A percentile compares a stretch with the other conserved stretches of the same genome.
Conservation (phyloP, 768 basidiomycete genomes). For the Lactifluus volemus region DNA sequence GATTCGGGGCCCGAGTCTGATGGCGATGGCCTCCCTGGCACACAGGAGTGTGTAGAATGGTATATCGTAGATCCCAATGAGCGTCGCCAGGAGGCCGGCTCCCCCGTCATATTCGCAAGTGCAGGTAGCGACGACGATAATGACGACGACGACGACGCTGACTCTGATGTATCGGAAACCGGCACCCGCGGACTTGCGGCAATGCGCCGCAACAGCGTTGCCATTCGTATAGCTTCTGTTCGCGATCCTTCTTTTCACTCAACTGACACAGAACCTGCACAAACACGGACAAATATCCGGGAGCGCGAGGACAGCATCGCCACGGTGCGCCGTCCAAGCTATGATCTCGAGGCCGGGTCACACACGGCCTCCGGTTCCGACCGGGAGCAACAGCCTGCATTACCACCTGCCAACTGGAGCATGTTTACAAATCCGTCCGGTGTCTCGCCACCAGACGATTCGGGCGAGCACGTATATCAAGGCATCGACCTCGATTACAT, state of each 20-base stretch:
- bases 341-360: not conserved
- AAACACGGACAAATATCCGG: not conserved
- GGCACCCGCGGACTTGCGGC: constrained; percentile 4
- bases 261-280: not conserved
- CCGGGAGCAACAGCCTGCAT: constrained; percentile 6
- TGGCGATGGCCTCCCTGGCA: not conserved
- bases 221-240: constrained; percentile 7
- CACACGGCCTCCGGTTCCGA: not conserved
- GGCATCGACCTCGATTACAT: constrained; percentile 16
- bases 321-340: constrained; percentile 9
- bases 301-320: constrained; percentile 8
- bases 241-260: not conserved
- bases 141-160: not conserved
- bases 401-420: constrained; percentile 10
- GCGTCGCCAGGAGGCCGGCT: constrained; percentile 11
- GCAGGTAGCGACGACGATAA: constrained; percentile 1
- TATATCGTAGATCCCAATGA: constrained; percentile 11
- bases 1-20: constrained; percentile 1
- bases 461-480: constrained; percentile 9
- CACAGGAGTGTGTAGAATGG: constrained; percentile 9
- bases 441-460: not conserved
- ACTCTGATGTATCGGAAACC: constrained; percentile 13
- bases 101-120: constrained; percentile 13
- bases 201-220: constrained; percentile 13
- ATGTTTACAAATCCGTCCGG: constrained; percentile 6